Base-by-base conservation (phyloP, 495 filamentous ascomycete genomes). In the Lasiosphaeria miniovina region DNA sequence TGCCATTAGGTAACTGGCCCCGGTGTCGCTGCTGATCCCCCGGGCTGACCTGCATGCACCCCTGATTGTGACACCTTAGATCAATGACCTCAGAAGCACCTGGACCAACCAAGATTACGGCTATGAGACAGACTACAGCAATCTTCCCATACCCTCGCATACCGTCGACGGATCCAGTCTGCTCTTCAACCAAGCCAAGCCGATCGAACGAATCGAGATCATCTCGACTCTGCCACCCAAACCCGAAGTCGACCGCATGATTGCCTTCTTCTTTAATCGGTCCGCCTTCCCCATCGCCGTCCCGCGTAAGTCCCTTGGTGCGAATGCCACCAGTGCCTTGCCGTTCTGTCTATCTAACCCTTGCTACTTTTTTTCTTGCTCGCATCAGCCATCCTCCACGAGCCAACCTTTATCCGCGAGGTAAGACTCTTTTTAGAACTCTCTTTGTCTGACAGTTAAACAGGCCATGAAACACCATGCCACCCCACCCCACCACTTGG, bases 381-480 rank as follows among this genome's bases (percentile, higher is more conserved):
- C 24, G 24, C 24, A 24, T 24, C 49, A 68, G 66, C 61, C 48
- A 60, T 70, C 24, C 41, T 70, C 33, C 68, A 70, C 40, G 33
- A 65, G 49, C 58, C 62, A 9, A 66, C 65, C 32, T 70, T 70
- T 41, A 64, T 63, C 58, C 33, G 53, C 40, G 54, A 63, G 61
- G 61, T 61, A 49, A 32, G 32, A 10, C 5, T 51, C 11, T 0
- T 51, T 4, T 24, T 35, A 7, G 17, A 24, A 24, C 24, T 24
- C 24, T 24, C 24, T 24, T 24, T 24, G 0, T 24, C 24, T 24
- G 24, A 24, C 24, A 24, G 24, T 24, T 0, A 24, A 24, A 24
- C 24, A 24, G 24, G 24, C 2, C 24, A 24, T 24, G 24, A 0
- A 24, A 24, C 32, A 31, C 17, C 52, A 51, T 12, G 4, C 40